These are phyloP conservation scores for Tylopilus balloui DNA, from an alignment of 768 basidiomycete species.

Conservation along the genomic window DNA sequence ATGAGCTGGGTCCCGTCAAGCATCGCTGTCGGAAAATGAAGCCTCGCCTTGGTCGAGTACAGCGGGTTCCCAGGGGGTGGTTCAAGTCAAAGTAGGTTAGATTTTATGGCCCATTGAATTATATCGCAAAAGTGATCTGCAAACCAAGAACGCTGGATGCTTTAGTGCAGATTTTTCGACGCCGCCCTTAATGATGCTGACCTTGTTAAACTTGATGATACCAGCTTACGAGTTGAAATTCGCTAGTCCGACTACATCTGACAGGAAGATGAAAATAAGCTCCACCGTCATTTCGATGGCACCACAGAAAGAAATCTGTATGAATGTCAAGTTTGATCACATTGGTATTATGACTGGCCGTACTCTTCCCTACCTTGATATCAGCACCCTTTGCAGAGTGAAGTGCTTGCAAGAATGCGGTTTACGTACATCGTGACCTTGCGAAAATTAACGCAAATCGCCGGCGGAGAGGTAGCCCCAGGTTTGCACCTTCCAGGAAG, in stretches of 20 bases:
- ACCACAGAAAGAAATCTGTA: conserved; percentile 66
- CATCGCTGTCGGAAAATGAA: not conserved
- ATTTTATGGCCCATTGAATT: not conserved
- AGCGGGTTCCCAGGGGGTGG: conserved; percentile 72
- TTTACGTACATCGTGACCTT: conserved; percentile 58
- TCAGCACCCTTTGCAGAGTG: conserved; percentile 4
- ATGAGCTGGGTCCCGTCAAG: conserved; percentile 42
- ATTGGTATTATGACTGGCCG: not conserved
- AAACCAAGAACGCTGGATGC: conserved; percentile 70
- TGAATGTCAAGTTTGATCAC: not conserved
- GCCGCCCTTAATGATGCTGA: conserved; percentile 70
- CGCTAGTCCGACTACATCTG: not conserved
- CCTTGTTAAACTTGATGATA: conserved; percentile 65
- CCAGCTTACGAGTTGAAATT: conserved; percentile 61
- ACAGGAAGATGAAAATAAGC: not conserved
- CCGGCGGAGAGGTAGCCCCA: conserved; percentile 80
- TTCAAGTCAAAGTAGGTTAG: conserved; percentile 31
- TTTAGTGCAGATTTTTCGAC: conserved; percentile 69
- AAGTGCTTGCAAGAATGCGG: not conserved
- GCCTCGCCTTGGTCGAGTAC: conserved; percentile 58
- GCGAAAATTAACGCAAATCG: conserved; percentile 76
- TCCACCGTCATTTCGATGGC: conserved; percentile 73
- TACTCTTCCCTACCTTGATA: conserved; percentile 51
- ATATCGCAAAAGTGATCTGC: too few species aligned
- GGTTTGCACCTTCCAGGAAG: conserved; percentile 68